Base-by-base conservation (phyloP, 2,329 filamentous ascomycete genomes). In the Sclerotinia subarctica region DNA sequence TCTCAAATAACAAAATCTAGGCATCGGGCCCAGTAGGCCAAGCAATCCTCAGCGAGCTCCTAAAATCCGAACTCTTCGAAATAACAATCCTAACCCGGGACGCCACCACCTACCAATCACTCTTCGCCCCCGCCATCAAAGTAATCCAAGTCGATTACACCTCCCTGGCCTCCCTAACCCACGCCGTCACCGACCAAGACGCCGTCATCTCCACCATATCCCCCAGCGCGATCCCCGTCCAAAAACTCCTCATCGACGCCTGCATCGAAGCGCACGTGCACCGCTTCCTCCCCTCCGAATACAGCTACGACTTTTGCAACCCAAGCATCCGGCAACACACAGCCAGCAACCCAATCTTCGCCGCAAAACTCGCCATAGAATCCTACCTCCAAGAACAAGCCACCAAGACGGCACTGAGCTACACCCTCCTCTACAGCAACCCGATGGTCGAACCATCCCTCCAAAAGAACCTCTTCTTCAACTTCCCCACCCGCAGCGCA, bases 231-330 rank as follows among this genome's bases (percentile, higher is more conserved):
- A 49, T 59, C 24, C 35, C 54, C 66, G 13, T 42, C 10, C 69
- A 74, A 46, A 49, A 62, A 24, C 38, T 49, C 5, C 52, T 88
- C 65, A 81, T 88, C 56, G 82, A 88, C 62, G 87, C 86, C 1
- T 81, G 85, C 19, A 80, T 84, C 52, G 81, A 81, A 26, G 86
- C 85, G 1, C 83, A 84, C n/a, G 85, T 89, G 15, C 81, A 84
- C 73, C 81, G 85, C 21, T 86, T 88, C 77, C 79, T 89, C 47
- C 85, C 86, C 2, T 83, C 82, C 13, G 86, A 89, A 69, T 89
- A 83, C 57, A 77, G 77, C 26, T 74, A 77, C 29, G 74, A 79
- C 77, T 77, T 54, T 6, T n/a, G 19, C 3, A 52, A 44, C 6
- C 29, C 51, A 3, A n/a, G 5, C 8, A 42, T 51, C 5, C 7